Conservation (phyloP, 164 flowering plant species). For the Piper betle region DNA sequence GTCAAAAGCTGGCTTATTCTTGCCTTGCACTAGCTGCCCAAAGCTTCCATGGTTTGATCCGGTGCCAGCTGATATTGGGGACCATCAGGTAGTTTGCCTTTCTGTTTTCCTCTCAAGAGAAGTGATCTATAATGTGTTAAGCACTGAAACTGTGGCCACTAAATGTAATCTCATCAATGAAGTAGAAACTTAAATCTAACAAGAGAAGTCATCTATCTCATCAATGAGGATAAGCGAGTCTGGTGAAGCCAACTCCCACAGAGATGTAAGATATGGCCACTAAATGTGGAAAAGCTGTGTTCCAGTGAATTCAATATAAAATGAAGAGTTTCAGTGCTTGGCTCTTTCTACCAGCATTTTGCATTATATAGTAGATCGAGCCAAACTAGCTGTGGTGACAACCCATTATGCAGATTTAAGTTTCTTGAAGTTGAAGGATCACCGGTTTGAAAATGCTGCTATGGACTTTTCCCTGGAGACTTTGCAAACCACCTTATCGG, state of each 20-base stretch:
- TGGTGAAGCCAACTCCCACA: too few species aligned
- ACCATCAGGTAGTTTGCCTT: constrained; percentile 62
- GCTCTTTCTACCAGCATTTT: constrained; percentile 86
- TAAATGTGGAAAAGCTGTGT: too few species aligned
- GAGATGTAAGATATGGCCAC: too few species aligned
- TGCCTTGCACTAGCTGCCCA: constrained; percentile 59
- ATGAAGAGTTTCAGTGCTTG: too few species aligned
- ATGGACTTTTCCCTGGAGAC: constrained; percentile 79
- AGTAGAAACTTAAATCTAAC: too few species aligned
- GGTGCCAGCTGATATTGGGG: constrained; percentile 89
- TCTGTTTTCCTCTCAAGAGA: constrained; percentile 19
- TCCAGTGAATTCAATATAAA: too few species aligned
- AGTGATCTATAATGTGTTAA: constrained; percentile 6
- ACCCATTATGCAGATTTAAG: constrained; percentile 90
- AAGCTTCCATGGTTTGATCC: constrained; percentile 88
- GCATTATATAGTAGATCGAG: constrained; percentile 55
- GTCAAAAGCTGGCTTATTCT: constrained; percentile 90
- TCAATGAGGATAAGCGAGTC: too few species aligned
- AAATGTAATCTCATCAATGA: too few species aligned
- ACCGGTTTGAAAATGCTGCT: constrained; percentile 81
- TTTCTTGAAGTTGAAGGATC: constrained; percentile 51
- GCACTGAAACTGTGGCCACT: constrained; percentile 50
- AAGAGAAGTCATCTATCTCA: too few species aligned
- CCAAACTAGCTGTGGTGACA: constrained; percentile 69
- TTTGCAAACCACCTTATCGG: constrained; percentile 63